Evolutionary conservation across 805 yeast species (phyloP).

Genomic region (Metschnikowia cubensis): DNA sequence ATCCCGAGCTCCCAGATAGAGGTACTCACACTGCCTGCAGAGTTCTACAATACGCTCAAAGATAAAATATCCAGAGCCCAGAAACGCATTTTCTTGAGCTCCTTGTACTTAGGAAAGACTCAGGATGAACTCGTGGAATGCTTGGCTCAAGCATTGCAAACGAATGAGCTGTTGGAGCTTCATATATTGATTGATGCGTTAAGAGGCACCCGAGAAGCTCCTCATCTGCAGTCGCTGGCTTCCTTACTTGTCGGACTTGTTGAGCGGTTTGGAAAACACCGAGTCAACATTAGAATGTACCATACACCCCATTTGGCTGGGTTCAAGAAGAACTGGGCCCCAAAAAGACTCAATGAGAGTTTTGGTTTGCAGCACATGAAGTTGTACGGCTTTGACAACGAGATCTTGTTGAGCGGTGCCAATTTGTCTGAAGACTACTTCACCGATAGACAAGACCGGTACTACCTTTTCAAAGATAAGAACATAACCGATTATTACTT

Average conservation of each 20-base stretch:
- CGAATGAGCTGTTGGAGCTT: slow-evolving; percentile 61
- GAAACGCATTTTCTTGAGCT: slow-evolving; percentile 69
- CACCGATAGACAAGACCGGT: slow-evolving; percentile 91
- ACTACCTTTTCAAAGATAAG: slow-evolving; percentile 62
- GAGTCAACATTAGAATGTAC: slow-evolving; percentile 80
- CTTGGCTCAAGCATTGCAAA: slow-evolving; percentile 53
- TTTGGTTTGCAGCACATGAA: slow-evolving; percentile 97
- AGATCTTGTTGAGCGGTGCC: slow-evolving; percentile 85
- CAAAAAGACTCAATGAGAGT: slow-evolving; percentile 85
- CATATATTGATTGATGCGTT: slow-evolving; percentile 80
- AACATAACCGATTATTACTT: slow-evolving; percentile 69
- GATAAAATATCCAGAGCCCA: slow-evolving; percentile 59
- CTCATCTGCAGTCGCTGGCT: slow-evolving; percentile 66
- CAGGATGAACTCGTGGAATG: slow-evolving; percentile 72
- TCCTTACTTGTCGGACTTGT: slow-evolving; percentile 64
- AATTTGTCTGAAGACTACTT: slow-evolving; percentile 89
- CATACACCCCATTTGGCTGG: slow-evolving; percentile 86
- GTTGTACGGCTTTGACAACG: slow-evolving; percentile 90
- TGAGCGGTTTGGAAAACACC: slow-evolving; percentile 53
- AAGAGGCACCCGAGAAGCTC: slow-evolving; percentile 91
- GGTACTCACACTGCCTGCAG: slow-evolving; percentile 60
- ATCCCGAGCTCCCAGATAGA: slow-evolving; percentile 53
- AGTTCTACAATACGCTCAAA: slow-evolving; percentile 67
- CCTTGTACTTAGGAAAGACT: slow-evolving; percentile 79
- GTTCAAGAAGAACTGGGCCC: slow-evolving; percentile 58